Evolutionary conservation across 805 yeast species (phyloP).

Genomic region (Suhomyces pyralidae): DNA sequence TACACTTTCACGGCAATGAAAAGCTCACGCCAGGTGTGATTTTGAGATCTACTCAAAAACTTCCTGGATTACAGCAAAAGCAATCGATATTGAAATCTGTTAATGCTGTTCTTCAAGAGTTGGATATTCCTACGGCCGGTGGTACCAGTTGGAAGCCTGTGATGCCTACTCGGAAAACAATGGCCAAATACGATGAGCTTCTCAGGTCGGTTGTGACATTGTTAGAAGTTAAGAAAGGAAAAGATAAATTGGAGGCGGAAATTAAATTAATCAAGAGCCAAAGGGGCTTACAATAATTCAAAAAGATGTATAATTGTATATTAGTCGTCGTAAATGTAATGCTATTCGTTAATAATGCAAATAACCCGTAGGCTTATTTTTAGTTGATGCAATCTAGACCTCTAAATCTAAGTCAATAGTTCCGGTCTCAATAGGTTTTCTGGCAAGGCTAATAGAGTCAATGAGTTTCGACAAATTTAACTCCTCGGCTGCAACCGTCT

Average conservation of each 20-base stretch:
- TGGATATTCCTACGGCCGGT: slow-evolving; percentile 64
- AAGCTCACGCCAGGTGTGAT: slow-evolving; percentile 76
- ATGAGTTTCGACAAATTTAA: neutral
- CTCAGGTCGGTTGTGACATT: slow-evolving; percentile 66
- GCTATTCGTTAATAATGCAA: neutral
- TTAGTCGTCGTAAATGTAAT: slow-evolving; percentile 1
- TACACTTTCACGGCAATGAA: slow-evolving; percentile 68
- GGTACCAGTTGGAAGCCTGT: slow-evolving; percentile 64
- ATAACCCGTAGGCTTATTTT: neutral
- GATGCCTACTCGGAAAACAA: slow-evolving; percentile 79
- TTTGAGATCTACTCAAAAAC: slow-evolving; percentile 62
- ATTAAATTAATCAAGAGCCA: slow-evolving; percentile 43
- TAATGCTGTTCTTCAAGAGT: slow-evolving; percentile 67
- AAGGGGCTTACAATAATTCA: slow-evolving; percentile 23
- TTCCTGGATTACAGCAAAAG: slow-evolving; percentile 49
- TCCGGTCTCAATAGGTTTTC: neutral
- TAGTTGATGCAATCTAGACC: neutral
- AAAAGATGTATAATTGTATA: neutral
- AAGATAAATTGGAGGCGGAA: slow-evolving; percentile 85
- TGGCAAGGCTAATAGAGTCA: neutral
- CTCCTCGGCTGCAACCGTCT: neutral
- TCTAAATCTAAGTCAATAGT: neutral
- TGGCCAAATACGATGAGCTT: slow-evolving; percentile 72
- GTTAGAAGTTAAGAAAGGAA: slow-evolving; percentile 80
- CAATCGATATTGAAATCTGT: slow-evolving; percentile 74